These are phyloP conservation scores for Parathielavia hyrcaniae DNA, from an alignment of 495 filamentous ascomycete genomes.

Conservation along the genomic window DNA sequence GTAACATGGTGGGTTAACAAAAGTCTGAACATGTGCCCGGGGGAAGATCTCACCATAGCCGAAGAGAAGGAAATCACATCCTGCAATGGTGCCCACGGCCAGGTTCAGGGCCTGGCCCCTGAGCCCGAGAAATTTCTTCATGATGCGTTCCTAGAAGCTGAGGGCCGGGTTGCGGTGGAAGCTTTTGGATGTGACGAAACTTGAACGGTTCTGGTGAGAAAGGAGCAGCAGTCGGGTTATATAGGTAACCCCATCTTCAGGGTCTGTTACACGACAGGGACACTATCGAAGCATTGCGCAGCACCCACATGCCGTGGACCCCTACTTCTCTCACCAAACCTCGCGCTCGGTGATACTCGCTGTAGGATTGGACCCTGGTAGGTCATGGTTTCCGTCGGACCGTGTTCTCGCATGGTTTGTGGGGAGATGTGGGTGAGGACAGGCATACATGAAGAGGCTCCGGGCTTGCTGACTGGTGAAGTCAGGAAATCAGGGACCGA, in stretches of 20 bases:
- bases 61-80: conserved; percentile 60
- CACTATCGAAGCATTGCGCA: too few species aligned
- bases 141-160: not conserved
- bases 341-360: not conserved
- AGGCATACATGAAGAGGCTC: not conserved
- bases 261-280: too few species aligned
- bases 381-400: not conserved
- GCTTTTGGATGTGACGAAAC: not conserved
- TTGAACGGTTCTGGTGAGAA: too few species aligned
- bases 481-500: conserved; percentile 9
- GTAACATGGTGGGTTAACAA: conserved; percentile 15
- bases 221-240: too few species aligned
- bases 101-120: conserved; percentile 59
- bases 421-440: not conserved
- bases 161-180: not conserved
- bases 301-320: too few species aligned
- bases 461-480: not conserved
- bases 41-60: conserved; percentile 35
- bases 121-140: conserved; percentile 57
- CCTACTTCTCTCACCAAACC: not conserved
- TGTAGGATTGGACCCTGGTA: not conserved
- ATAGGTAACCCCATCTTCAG: too few species aligned
- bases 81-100: conserved; percentile 61
- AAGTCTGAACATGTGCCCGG: not conserved
- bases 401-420: conserved; percentile 1